These are phyloP conservation scores for Pseudocercospora cruenta DNA, from an alignment of 2,329 filamentous ascomycete species.

Conservation along the genomic window DNA sequence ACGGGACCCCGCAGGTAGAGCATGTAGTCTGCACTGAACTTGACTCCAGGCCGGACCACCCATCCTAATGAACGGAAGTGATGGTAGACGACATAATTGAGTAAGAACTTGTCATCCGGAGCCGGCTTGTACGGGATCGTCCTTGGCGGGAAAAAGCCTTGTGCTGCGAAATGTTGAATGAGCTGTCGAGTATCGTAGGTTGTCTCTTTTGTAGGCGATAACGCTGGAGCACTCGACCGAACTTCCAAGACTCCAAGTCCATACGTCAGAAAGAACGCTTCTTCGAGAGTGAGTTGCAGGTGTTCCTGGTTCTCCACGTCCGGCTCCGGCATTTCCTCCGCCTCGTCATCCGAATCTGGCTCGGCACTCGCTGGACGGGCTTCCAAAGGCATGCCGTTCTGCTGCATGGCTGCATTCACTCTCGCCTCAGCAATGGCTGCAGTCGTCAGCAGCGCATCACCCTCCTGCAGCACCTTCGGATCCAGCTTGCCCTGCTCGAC, in stretches of 20 bases:
- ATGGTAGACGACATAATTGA: constrained; percentile 89
- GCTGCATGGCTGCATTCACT: neutral
- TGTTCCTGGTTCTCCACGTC: constrained; percentile 69
- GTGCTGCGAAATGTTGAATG: constrained; percentile 58
- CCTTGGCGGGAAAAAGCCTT: constrained; percentile 57
- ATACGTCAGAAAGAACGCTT: constrained; percentile 88
- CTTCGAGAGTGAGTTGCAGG: constrained; percentile 86
- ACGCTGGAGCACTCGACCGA: constrained; percentile 46
- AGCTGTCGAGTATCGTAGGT: constrained; percentile 51
- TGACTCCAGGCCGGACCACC: constrained; percentile 89
- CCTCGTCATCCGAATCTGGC: constrained; percentile 13
- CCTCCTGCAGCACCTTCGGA: constrained; percentile 19
- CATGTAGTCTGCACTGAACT: constrained; percentile 94
- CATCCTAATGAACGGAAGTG: constrained; percentile 95
- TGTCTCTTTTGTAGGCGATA: constrained; percentile 31
- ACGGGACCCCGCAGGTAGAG: constrained; percentile 91
- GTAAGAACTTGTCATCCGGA: constrained; percentile 80
- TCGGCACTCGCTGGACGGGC: neutral
- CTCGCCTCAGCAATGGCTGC: constrained; percentile 4
- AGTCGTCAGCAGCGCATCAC: constrained; percentile 12
- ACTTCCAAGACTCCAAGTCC: constrained; percentile 75
- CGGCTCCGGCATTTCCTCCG: constrained; percentile 21
- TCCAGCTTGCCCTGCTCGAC: constrained; percentile 53
- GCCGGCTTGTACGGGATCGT: constrained; percentile 58
- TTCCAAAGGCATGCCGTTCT: neutral